Percentiles rank a stretch among this genome's conserved stretches.
Conservation (phyloP, 2,329 filamentous ascomycete species). For the Pestalotiopsis sp. region DNA sequence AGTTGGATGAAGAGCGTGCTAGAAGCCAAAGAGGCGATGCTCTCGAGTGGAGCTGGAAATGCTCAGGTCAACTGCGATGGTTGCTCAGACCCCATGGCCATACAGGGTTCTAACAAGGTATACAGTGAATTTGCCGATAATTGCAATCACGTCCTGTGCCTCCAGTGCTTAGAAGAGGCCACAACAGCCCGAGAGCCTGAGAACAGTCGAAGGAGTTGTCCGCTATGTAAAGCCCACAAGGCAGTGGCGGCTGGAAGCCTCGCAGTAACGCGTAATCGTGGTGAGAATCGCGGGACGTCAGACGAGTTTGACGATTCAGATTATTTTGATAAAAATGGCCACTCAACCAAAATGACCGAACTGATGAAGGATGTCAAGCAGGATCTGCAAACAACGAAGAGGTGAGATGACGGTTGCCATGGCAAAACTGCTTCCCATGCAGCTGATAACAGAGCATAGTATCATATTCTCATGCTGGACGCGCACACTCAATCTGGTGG, state of each 20-base stretch:
- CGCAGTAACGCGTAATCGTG: background rate
- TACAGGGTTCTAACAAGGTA: constrained; percentile 25
- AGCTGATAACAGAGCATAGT: constrained; percentile 25
- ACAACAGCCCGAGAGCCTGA: background rate
- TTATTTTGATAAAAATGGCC: constrained; percentile 31
- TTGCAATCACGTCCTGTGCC: constrained; percentile 36
- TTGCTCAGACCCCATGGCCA: constrained; percentile 37
- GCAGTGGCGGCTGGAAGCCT: background rate
- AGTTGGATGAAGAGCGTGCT: constrained; percentile 42
- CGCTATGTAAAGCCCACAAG: constrained; percentile 22
- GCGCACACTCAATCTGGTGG: constrained; percentile 41
- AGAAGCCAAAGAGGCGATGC: constrained; percentile 31
- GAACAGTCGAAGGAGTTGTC: constrained; percentile 21
- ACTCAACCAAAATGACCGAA: constrained; percentile 36
- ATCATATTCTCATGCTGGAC: constrained; percentile 53
- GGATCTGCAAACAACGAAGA: constrained; percentile 27
- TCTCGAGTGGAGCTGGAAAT: constrained; percentile 22
- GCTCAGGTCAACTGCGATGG: constrained; percentile 30
- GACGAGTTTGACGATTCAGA: constrained; percentile 18
- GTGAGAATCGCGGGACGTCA: background rate
- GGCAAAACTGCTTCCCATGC: constrained; percentile 22
- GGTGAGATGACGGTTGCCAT: constrained; percentile 15
- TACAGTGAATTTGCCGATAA: constrained; percentile 23
- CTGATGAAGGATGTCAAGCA: constrained; percentile 34
- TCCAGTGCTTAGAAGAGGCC: constrained; percentile 30